Evolutionary conservation across 2,329 filamentous ascomycete species (phyloP).

Genomic region (Exophiala sp.): DNA sequence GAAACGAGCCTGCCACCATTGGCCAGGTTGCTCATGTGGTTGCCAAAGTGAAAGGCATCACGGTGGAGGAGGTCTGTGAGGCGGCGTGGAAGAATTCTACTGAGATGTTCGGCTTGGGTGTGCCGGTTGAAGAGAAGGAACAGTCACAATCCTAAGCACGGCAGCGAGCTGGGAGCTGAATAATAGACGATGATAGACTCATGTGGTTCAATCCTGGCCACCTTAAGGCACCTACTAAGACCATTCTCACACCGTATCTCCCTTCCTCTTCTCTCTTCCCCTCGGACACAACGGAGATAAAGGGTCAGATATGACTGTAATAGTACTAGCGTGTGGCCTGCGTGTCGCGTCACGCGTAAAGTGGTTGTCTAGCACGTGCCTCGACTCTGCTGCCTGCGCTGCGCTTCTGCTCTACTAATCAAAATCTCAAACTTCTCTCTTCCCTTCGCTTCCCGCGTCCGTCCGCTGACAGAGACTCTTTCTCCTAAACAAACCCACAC

Average conservation of each 20-base stretch:
- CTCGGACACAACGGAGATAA: neutral
- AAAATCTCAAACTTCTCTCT: too few species aligned
- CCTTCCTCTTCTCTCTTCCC: too few species aligned
- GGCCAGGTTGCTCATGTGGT: slow-evolving; percentile 81
- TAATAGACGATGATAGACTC: too few species aligned
- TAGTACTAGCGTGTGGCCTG: neutral
- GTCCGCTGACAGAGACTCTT: too few species aligned
- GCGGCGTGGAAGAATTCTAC: slow-evolving; percentile 63
- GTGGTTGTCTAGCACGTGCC: neutral
- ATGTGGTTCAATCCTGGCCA: too few species aligned
- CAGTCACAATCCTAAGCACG: neutral
- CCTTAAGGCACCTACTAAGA: too few species aligned
- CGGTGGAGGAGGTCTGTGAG: slow-evolving; percentile 77
- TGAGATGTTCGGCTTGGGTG: slow-evolving; percentile 68
- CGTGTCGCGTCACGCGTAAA: neutral
- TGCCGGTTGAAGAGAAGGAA: slow-evolving; percentile 26
- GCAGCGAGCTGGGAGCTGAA: neutral
- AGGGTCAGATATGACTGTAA: neutral
- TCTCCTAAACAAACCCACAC: neutral
- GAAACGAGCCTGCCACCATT: slow-evolving; percentile 89
- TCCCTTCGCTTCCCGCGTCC: neutral
- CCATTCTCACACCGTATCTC: too few species aligned
- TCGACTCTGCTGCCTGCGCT: neutral
- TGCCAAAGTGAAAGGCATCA: slow-evolving; percentile 73
- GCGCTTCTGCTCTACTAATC: too few species aligned